phyloP scores from a whole-genome alignment of 768 basidiomycete genomes.

The Cubamyces sp. region DNA sequence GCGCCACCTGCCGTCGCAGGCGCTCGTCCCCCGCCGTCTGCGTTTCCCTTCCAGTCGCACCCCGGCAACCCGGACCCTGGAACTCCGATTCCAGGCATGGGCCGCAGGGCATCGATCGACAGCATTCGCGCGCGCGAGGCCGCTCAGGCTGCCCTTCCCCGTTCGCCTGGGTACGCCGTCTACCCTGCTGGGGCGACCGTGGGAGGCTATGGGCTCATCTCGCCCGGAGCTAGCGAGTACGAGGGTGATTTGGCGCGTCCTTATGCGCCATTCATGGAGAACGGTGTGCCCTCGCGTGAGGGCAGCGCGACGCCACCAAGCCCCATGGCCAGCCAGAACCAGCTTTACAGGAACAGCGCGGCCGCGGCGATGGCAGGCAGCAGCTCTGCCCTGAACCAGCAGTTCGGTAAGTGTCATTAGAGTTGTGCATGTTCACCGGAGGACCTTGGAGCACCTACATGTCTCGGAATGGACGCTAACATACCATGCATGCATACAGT shows the following conservation, averaged over 20 bases:
- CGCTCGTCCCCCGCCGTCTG: conserved; percentile 43
- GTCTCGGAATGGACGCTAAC: conserved; percentile 7
- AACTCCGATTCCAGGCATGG: conserved; percentile 43
- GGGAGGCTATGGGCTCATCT: conserved; percentile 27
- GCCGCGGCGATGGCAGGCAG: conserved; percentile 44
- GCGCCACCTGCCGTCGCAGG: conserved; percentile 3
- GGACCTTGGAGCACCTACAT: background rate
- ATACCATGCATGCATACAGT: background rate
- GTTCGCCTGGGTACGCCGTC: conserved; percentile 11
- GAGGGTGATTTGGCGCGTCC: conserved; percentile 38
- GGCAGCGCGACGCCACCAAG: conserved; percentile 26
- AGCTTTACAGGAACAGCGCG: conserved; percentile 50
- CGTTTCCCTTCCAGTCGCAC: conserved; percentile 64
- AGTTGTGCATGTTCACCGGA: background rate
- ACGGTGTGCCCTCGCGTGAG: conserved; percentile 31
- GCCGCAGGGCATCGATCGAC: conserved; percentile 44
- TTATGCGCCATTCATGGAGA: conserved; percentile 53
- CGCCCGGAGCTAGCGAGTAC: conserved; percentile 17
- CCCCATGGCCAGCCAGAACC: conserved; percentile 28
- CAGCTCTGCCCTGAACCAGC: conserved; percentile 23
- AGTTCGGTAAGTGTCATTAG: conserved; percentile 18
- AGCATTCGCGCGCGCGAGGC: conserved; percentile 25
- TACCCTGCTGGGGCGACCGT: conserved; percentile 24
- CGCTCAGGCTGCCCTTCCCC: conserved; percentile 11
- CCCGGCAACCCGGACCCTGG: conserved; percentile 69